phyloP scores from a whole-genome alignment of 768 basidiomycete species.

The Hericium rajendrae region DNA sequence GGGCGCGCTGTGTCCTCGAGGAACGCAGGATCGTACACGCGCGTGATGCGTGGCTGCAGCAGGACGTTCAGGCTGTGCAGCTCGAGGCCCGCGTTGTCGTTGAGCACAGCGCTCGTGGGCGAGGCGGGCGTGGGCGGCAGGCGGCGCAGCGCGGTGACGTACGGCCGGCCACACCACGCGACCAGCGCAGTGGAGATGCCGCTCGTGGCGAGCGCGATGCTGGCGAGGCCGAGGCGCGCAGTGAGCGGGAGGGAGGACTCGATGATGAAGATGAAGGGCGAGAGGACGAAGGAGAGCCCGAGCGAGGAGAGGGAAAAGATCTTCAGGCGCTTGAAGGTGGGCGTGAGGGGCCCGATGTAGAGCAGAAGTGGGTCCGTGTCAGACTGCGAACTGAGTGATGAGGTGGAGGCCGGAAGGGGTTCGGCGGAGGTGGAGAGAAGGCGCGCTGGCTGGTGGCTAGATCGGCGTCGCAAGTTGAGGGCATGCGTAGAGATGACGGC shows the following conservation, averaged over 20 bases:
- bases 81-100: slow-evolving; percentile 41
- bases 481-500: background rate
- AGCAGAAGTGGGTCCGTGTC: slow-evolving; percentile 18
- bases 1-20: slow-evolving; percentile 55
- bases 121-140: slow-evolving; percentile 21
- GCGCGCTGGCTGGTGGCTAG: background rate
- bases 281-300: slow-evolving; percentile 51
- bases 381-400: background rate
- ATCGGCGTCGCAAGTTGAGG: background rate
- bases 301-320: slow-evolving; percentile 78
- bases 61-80: slow-evolving; percentile 58
- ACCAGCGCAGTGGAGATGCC: slow-evolving; percentile 68
- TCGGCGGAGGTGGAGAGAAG: background rate
- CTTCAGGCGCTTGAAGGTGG: slow-evolving; percentile 71
- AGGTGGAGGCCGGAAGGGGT: background rate
- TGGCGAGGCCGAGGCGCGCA: slow-evolving; percentile 59
- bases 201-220: slow-evolving; percentile 63
- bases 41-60: slow-evolving; percentile 53
- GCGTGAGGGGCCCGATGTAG: slow-evolving; percentile 66
- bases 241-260: slow-evolving; percentile 65
- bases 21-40: slow-evolving; percentile 68
- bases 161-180: slow-evolving; percentile 61
- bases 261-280: slow-evolving; percentile 76
- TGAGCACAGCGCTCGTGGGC: slow-evolving; percentile 18
- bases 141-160: slow-evolving; percentile 55